Percentiles rank a stretch among this genome's conserved stretches.
Conservation (phyloP, 768 basidiomycete genomes). For the Pleurotus tuber-regium region DNA sequence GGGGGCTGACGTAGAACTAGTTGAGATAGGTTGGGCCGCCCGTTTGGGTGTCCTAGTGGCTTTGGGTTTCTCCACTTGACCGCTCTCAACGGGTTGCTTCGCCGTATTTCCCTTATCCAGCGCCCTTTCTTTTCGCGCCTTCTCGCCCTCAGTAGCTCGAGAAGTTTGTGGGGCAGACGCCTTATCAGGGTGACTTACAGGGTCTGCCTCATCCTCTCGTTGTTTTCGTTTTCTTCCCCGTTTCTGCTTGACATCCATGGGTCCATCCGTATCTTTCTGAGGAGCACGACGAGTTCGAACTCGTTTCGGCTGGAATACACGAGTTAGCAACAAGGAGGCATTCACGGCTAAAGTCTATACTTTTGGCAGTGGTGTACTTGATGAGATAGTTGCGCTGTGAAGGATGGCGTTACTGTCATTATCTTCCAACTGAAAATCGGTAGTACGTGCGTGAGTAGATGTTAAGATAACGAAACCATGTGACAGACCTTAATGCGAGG, state of each 20-base stretch:
- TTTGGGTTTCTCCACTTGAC: constrained; percentile 12
- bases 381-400: no score
- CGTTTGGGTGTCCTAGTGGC: not conserved
- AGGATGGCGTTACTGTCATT: constrained; percentile 18
- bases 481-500: constrained; percentile 36
- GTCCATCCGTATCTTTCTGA: constrained; percentile 13
- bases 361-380: no score
- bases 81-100: constrained; percentile 10
- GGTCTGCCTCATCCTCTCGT: constrained; percentile 9
- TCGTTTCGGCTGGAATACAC: not conserved
- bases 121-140: constrained; percentile 12
- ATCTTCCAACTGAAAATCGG: constrained; percentile 35
- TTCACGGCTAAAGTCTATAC: no score
- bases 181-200: no score
- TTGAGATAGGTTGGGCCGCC: constrained; percentile 9
- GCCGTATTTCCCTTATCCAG: constrained; percentile 8
- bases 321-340: no score
- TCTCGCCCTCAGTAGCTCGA: constrained; percentile 17
- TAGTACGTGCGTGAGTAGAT: no score
- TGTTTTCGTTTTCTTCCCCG: constrained; percentile 17
- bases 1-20: constrained; percentile 18
- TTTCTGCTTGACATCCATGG: constrained; percentile 16
- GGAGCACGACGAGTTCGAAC: constrained; percentile 13
- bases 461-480: no score
- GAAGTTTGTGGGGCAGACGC: no score